Conservation (phyloP, 2,329 filamentous ascomycete genomes). For the Diaporthe nobilis region DNA sequence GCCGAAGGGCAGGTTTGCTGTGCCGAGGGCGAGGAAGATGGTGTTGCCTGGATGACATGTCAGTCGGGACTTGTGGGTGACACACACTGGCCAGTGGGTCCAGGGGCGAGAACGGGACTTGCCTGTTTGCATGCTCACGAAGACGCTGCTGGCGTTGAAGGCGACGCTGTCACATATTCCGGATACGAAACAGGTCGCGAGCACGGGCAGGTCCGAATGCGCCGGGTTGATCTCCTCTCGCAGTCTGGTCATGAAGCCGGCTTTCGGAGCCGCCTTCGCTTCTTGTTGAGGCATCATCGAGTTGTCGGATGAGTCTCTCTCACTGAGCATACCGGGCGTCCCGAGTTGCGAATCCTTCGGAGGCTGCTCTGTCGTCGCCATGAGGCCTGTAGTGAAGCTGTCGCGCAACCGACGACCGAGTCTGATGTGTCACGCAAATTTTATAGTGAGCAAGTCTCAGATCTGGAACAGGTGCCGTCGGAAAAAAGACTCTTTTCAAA, state of each 20-base stretch:
- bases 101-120: neutral
- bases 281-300: conserved; percentile 20
- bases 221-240: conserved; percentile 43
- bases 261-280: neutral
- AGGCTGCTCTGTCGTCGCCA: conserved; percentile 1
- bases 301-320: conserved; percentile 31
- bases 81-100: neutral
- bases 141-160: conserved; percentile 56
- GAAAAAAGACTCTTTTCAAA: conserved; percentile 25
- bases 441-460: neutral
- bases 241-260: conserved; percentile 36
- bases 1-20: conserved; percentile 64
- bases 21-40: conserved; percentile 73
- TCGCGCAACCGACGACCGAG: no score
- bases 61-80: neutral
- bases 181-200: conserved; percentile 56
- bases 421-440: neutral
- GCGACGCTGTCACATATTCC: conserved; percentile 58
- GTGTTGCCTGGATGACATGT: conserved; percentile 64
- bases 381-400: neutral
- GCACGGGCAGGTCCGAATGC: conserved; percentile 54
- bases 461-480: conserved; percentile 16
- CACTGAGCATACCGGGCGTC: conserved; percentile 33
- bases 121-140: conserved; percentile 58
- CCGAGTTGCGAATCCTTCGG: conserved; percentile 19